phyloP scores from a whole-genome alignment of 352 stramenopile species.

The Pythium chondricola region DNA sequence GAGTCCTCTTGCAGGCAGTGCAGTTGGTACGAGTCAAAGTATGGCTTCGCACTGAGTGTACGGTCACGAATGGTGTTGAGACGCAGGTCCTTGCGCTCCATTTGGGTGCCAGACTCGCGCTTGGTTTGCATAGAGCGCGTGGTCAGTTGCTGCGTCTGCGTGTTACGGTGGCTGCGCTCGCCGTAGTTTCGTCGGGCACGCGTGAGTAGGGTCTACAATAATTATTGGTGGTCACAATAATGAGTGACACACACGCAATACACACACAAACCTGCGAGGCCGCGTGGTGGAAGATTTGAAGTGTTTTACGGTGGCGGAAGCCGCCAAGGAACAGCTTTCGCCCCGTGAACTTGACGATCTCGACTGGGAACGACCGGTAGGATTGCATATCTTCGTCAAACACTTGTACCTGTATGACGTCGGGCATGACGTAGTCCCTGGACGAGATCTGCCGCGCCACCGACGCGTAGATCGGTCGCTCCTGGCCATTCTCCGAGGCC shows the following conservation, averaged over 20 bases:
- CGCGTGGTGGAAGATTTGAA: slow-evolving; percentile 89
- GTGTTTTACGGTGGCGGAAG: slow-evolving; percentile 83
- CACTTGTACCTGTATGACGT: slow-evolving; percentile 73
- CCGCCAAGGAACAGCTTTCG: slow-evolving; percentile 87
- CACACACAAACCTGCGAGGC: slow-evolving; percentile 83
- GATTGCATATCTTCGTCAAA: slow-evolving; percentile 46
- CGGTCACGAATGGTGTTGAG: slow-evolving; percentile 68
- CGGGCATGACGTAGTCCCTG: slow-evolving; percentile 83
- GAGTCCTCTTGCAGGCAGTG: slow-evolving; percentile 70
- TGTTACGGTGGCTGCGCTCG: slow-evolving; percentile 66
- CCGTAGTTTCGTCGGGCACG: slow-evolving; percentile 35
- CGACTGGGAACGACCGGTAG: slow-evolving; percentile 50
- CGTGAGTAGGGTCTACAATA: slow-evolving; percentile 42
- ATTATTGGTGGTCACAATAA: too few relatives aligned
- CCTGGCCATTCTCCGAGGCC: slow-evolving; percentile 13
- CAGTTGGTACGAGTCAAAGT: slow-evolving; percentile 89
- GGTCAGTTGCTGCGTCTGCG: slow-evolving; percentile 79
- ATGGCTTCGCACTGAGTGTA: slow-evolving; percentile 52
- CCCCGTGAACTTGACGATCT: slow-evolving; percentile 68
- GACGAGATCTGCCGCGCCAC: slow-evolving; percentile 30
- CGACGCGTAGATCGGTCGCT: slow-evolving; percentile 43
- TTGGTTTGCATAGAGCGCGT: slow-evolving; percentile 79
- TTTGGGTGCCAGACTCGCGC: slow-evolving; percentile 89
- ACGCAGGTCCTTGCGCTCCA: slow-evolving; percentile 69
- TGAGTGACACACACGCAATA: too few relatives aligned